A percentile compares a stretch with the other conserved stretches of the same genome.
phyloP scores from a whole-genome alignment of 768 basidiomycete species.

The Leccinum boreale region DNA sequence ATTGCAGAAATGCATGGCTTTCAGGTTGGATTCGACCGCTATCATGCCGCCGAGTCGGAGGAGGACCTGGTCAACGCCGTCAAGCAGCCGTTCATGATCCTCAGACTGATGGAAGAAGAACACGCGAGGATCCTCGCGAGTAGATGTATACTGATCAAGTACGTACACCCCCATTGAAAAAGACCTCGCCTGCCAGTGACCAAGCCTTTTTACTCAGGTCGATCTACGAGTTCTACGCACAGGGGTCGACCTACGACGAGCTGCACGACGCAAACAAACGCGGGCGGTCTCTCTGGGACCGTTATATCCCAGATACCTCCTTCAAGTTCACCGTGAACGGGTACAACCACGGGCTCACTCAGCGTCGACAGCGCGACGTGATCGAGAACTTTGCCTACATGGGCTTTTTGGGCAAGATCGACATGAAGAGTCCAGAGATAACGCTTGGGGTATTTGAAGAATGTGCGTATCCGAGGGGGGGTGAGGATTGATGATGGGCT shows the following conservation, averaged over 20 bases:
- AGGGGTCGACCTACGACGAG: conserved; percentile 64
- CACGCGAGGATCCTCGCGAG: conserved; percentile 71
- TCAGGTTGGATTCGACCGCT: conserved; percentile 41
- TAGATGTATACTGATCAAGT: conserved; percentile 86
- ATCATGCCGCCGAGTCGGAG: conserved; percentile 27
- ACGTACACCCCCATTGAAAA: conserved; percentile 14
- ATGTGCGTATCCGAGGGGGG: conserved; percentile 48
- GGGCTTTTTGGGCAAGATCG: conserved; percentile 76
- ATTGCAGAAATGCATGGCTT: conserved; percentile 74
- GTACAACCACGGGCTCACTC: conserved; percentile 72
- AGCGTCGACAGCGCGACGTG: conserved; percentile 57
- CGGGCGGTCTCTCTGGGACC: conserved; percentile 49
- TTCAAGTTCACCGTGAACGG: conserved; percentile 80
- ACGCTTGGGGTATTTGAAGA: conserved; percentile 80
- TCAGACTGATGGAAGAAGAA: conserved; percentile 64
- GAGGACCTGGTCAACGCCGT: conserved; percentile 45
- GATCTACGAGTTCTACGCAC: conserved; percentile 74
- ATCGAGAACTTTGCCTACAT: conserved; percentile 86
- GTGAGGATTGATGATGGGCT: background rate
- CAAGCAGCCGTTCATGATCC: conserved; percentile 69
- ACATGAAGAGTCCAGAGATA: conserved; percentile 76
- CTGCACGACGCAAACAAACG: conserved; percentile 56
- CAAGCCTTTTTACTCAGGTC: conserved; percentile 43
- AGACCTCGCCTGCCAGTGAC: background rate
- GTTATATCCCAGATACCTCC: conserved; percentile 60